Base-by-base conservation (phyloP, 371 early-diverging fungal genomes). In the Rhizopus microsporus region DNA sequence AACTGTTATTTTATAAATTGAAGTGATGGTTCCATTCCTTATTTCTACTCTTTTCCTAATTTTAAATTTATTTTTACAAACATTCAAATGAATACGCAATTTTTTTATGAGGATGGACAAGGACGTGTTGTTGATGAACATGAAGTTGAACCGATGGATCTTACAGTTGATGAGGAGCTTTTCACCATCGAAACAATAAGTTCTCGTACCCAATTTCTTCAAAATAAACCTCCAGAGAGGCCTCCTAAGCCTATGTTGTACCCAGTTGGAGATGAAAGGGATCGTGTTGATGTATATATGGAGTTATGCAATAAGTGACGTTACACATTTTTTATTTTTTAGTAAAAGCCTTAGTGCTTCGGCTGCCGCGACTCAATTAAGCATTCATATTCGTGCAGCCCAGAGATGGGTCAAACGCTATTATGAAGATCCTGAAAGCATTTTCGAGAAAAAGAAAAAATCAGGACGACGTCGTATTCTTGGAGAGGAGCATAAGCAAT, bases 91-190 rank as follows among this genome's bases (percentile, higher is more conserved):
- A 40, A 42, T 53, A 37, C 48, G 40, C 54, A 55, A 46, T 54
- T 56, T 56, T 32, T 65, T 48, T 42, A 56, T 17, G 51, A 55
- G 33, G 58, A 56, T 56, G 56, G 53, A 44, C 56, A 56, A 56
- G 56, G 51, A 44, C 51, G 55, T 47, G 51, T 58, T 56, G 56
- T 56, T 55, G 59, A 55, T 63, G 58, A 63, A 54, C 16, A 63
- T 29, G 63, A 58, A 42, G 50, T 58, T 63, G 58, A 58, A 47
- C 58, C 63, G 3, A 63, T 63, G 58, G 51, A 63, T 55, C 39
- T 58, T 63, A 49, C 54, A 54, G 54, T 63, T 58, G 63, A 57
- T 10, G 50, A 61, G 33, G 63, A 54, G 57, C 40, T 57, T 35
- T 63, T 57, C 50, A 45, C 59, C 51, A 63, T 51, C 46, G 63